Evolutionary conservation across 2,329 filamentous ascomycete genomes (phyloP).

Genomic region (Myotisia sp.): DNA sequence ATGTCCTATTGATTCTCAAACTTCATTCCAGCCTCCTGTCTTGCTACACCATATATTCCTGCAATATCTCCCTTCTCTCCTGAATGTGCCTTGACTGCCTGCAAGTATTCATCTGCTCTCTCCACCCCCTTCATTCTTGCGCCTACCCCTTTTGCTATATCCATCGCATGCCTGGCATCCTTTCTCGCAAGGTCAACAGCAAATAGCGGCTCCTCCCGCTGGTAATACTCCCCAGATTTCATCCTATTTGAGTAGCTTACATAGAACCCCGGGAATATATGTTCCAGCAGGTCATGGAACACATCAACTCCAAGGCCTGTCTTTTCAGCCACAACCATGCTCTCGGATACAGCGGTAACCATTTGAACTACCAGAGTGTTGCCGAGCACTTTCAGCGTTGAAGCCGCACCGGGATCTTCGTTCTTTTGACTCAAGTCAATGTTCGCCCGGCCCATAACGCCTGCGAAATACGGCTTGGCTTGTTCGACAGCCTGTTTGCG

Average conservation of each 20-base stretch:
- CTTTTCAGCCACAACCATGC: constrained; percentile 66
- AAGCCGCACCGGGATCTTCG: constrained; percentile 55
- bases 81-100: constrained; percentile 51
- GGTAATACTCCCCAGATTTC: constrained; percentile 60
- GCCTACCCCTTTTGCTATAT: constrained; percentile 49
- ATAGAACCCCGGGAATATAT: constrained; percentile 63
- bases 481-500: constrained; percentile 45
- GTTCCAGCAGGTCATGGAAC: constrained; percentile 56
- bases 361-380: constrained; percentile 79
- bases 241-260: constrained; percentile 62
- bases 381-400: constrained; percentile 65
- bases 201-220: constrained; percentile 64
- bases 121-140: constrained; percentile 50
- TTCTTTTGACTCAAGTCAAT: constrained; percentile 50
- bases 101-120: constrained; percentile 54
- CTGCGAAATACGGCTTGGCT: constrained; percentile 55
- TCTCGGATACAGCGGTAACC: constrained; percentile 65
- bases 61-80: constrained; percentile 66
- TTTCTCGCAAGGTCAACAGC: constrained; percentile 70
- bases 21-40: constrained; percentile 57
- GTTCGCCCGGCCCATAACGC: constrained; percentile 53
- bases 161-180: constrained; percentile 60
- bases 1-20: constrained; percentile 53
- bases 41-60: constrained; percentile 65
- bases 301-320: constrained; percentile 56